Percentiles rank a stretch among this genome's conserved stretches.
Evolutionary conservation across 2,329 filamentous ascomycete genomes (phyloP).

Genomic region (Dactylonectria macrodidyma): DNA sequence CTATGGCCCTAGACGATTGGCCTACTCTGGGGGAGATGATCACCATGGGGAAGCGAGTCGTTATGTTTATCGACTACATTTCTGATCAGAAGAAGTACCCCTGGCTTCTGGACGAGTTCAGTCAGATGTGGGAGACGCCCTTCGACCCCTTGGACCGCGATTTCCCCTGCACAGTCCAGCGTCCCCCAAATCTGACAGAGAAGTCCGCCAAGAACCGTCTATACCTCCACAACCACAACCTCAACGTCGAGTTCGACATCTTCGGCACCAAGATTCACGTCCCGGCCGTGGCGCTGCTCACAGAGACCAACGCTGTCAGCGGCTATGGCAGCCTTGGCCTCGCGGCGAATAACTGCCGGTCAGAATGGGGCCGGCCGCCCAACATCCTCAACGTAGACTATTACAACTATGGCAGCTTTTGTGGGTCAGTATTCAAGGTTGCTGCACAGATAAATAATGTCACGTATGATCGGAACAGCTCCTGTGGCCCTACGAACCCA

Average conservation of each 20-base stretch:
- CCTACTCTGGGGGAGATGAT: constrained; percentile 87
- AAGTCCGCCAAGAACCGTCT: constrained; percentile 73
- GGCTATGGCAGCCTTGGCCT: constrained; percentile 78
- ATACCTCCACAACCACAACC: constrained; percentile 92
- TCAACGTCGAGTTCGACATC: constrained; percentile 83
- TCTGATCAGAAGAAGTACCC: constrained; percentile 85
- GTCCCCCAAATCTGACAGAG: constrained; percentile 76
- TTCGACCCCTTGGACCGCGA: constrained; percentile 77
- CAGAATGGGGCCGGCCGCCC: constrained; percentile 77
- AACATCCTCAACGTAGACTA: constrained; percentile 89
- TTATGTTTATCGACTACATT: constrained; percentile 89
- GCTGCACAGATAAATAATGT: constrained; percentile 80
- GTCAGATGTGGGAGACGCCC: constrained; percentile 91
- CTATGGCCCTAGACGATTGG: constrained; percentile 84
- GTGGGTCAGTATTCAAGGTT: constrained; percentile 83
- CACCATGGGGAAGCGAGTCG: constrained; percentile 76
- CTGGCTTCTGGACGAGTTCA: constrained; percentile 90
- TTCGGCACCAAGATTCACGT: constrained; percentile 76
- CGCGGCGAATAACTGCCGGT: constrained; percentile 73
- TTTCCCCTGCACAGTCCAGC: constrained; percentile 85
- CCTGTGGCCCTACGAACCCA: constrained; percentile 64
- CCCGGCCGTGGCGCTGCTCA: constrained; percentile 79
- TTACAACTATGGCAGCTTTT: constrained; percentile 78
- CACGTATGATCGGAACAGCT: constrained; percentile 70
- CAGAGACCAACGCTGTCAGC: constrained; percentile 78